These are phyloP conservation scores for Linderina pennispora DNA, from an alignment of 192 early-diverging fungal genomes.

Conservation along the genomic window DNA sequence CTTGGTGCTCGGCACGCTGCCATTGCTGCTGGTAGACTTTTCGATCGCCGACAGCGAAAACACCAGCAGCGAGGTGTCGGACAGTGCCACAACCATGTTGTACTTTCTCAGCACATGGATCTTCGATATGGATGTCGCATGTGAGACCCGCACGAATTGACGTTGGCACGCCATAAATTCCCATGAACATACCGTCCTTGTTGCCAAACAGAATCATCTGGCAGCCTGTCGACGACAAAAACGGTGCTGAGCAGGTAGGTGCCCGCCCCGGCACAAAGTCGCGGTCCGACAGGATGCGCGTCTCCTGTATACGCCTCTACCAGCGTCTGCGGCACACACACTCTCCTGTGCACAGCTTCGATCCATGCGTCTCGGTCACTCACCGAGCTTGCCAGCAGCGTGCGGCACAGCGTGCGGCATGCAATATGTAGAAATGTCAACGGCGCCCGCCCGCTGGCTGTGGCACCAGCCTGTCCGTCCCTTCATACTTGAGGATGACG, in stretches of 20 bases:
- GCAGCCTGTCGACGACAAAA: conserved; percentile 26
- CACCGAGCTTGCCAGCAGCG: conserved; percentile 14
- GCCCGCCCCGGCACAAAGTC: conserved; percentile 30
- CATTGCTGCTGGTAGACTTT: conserved; percentile 12
- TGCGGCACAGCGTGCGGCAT: conserved; percentile 35
- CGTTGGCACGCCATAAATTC: conserved; percentile 41
- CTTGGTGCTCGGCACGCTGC: conserved; percentile 17
- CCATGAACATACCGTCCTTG: conserved; percentile 40
- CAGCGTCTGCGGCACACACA: conserved; percentile 38
- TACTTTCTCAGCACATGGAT: conserved; percentile 35
- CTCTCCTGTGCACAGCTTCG: conserved; percentile 14
- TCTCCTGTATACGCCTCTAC: conserved; percentile 42
- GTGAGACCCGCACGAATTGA: conserved; percentile 35
- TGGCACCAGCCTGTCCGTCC: background rate
- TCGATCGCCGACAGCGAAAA: conserved; percentile 36
- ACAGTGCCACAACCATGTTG: conserved; percentile 33
- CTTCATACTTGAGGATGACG: conserved; percentile 7
- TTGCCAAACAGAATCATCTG: conserved; percentile 43
- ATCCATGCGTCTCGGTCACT: conserved; percentile 28
- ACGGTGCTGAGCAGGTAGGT: conserved; percentile 40
- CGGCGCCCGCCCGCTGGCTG: conserved; percentile 1
- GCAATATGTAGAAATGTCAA: conserved; percentile 41
- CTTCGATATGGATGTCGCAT: conserved; percentile 11
- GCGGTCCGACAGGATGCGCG: conserved; percentile 33
- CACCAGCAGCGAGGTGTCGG: conserved; percentile 32